Evolutionary conservation across 805 yeast genomes (phyloP).

Genomic region (Myxozyma monticola): DNA sequence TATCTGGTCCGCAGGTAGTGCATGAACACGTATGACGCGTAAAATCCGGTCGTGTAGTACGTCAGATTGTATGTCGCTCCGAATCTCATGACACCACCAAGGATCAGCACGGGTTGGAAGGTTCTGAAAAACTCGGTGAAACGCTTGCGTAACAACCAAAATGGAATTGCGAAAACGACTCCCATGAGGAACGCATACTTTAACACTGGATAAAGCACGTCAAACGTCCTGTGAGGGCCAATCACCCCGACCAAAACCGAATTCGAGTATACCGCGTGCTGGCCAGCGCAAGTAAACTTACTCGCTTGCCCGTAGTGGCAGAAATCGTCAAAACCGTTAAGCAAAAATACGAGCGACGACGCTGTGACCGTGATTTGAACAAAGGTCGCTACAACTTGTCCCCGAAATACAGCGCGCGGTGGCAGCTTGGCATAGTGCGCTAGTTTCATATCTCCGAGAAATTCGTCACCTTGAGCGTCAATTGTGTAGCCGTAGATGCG

Average conservation of each 20-base stretch:
- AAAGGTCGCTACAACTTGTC: slow-evolving; percentile 54
- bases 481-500: slow-evolving; percentile 36
- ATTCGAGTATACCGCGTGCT: slow-evolving; percentile 28
- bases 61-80: slow-evolving; percentile 19
- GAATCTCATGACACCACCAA: slow-evolving; percentile 24
- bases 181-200: slow-evolving; percentile 31
- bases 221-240: slow-evolving; percentile 30
- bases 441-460: slow-evolving; percentile 44
- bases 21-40: slow-evolving; percentile 54
- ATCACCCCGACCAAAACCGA: slow-evolving; percentile 31
- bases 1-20: slow-evolving; percentile 55
- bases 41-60: slow-evolving; percentile 45
- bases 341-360: slow-evolving; percentile 51
- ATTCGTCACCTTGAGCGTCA: slow-evolving; percentile 47
- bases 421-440: slow-evolving; percentile 58
- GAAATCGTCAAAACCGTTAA: slow-evolving; percentile 24
- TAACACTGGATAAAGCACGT: slow-evolving; percentile 21
- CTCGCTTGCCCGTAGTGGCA: slow-evolving; percentile 28
- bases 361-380: slow-evolving; percentile 56
- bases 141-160: slow-evolving; percentile 13
- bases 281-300: slow-evolving; percentile 30
- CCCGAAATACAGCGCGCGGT: slow-evolving; percentile 51
- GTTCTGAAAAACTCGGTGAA: slow-evolving; percentile 4
- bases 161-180: slow-evolving; percentile 11
- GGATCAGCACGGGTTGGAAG: slow-evolving; percentile 27